phyloP scores from a whole-genome alignment of 352 stramenopile species.

The Pythium vanterpoolii region DNA sequence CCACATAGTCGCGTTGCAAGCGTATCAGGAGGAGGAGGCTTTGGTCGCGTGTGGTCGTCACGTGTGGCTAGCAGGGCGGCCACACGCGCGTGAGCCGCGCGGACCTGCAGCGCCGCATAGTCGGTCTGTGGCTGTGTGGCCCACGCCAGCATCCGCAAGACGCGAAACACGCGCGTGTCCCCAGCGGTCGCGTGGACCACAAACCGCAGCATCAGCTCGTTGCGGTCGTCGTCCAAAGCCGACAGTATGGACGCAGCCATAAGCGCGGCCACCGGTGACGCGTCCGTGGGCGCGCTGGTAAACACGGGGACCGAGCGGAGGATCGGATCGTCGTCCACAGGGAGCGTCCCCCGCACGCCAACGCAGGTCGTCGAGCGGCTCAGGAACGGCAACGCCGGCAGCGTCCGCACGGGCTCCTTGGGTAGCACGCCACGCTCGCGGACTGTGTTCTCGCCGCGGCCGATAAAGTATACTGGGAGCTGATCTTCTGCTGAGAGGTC shows the following conservation, averaged over 20 bases:
- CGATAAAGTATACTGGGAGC: constrained; percentile 40
- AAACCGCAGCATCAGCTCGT: constrained; percentile 65
- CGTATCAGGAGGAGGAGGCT: not conserved
- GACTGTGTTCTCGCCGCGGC: constrained; percentile 37
- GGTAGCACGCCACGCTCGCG: constrained; percentile 31
- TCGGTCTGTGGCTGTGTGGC: constrained; percentile 59
- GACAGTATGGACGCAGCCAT: constrained; percentile 43
- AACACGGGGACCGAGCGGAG: constrained; percentile 66
- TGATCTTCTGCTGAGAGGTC: constrained; percentile 14
- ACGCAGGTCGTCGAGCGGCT: constrained; percentile 73
- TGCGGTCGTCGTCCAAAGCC: constrained; percentile 57
- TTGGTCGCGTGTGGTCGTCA: not conserved
- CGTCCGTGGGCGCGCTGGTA: constrained; percentile 34
- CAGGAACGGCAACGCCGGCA: constrained; percentile 39
- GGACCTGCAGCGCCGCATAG: constrained; percentile 45
- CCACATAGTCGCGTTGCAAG: not conserved
- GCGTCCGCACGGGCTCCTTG: constrained; percentile 28
- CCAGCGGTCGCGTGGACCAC: constrained; percentile 36
- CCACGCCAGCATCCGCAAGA: constrained; percentile 39
- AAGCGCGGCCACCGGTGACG: constrained; percentile 25
- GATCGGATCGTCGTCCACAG: constrained; percentile 76
- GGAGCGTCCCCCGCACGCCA: constrained; percentile 39
- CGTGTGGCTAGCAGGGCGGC: constrained; percentile 26
- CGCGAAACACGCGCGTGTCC: constrained; percentile 40
- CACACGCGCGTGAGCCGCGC: constrained; percentile 3